These are phyloP conservation scores for Annulohypoxylon bovei DNA, from an alignment of 495 filamentous ascomycete species.

Conservation along the genomic window DNA sequence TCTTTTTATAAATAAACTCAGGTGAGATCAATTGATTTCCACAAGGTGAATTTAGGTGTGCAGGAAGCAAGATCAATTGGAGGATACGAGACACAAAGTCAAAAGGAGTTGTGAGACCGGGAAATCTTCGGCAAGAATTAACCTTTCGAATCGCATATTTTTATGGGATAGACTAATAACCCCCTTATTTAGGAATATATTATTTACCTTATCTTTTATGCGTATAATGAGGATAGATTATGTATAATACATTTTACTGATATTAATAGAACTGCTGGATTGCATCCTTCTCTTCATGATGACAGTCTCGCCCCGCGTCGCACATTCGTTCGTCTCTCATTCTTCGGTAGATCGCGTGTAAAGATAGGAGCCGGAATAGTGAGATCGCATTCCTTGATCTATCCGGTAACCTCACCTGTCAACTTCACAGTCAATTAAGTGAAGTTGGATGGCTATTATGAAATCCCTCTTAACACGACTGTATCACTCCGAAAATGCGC, in stretches of 20 bases:
- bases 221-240: background rate
- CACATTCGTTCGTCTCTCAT: background rate
- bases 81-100: background rate
- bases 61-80: background rate
- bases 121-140: background rate
- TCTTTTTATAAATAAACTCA: background rate
- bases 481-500: slow-evolving; percentile 6
- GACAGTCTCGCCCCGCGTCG: background rate
- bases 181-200: background rate
- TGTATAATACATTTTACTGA: background rate
- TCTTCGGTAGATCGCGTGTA: background rate
- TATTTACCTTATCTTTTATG: background rate
- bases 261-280: background rate
- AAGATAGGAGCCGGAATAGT: background rate
- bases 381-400: background rate
- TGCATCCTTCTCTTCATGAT: background rate
- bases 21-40: background rate
- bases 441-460: slow-evolving; percentile 21
- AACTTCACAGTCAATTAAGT: background rate
- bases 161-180: background rate
- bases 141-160: background rate
- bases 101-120: background rate
- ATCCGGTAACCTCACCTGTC: background rate
- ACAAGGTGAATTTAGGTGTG: background rate
- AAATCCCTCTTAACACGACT: slow-evolving; percentile 34